phyloP scores from a whole-genome alignment of 2,329 filamentous ascomycete species.

The Ophiostoma populinum region DNA sequence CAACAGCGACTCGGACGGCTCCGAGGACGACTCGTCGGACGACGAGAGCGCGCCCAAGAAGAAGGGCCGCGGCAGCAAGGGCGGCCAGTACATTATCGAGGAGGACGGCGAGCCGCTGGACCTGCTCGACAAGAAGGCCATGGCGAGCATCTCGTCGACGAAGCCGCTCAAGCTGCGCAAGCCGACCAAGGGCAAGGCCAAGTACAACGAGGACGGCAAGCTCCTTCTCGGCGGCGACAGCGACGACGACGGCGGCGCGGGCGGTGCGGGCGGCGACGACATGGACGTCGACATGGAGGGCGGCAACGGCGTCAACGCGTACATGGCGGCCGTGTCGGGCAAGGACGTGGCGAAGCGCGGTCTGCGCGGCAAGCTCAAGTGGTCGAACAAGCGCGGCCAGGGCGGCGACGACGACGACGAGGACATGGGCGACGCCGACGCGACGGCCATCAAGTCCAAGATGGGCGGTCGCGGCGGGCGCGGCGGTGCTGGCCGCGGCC shows the following conservation, averaged over 20 bases:
- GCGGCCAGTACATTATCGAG: constrained; percentile 74
- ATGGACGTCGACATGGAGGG: constrained; percentile 38
- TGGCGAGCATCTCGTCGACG: constrained; percentile 86
- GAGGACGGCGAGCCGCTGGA: constrained; percentile 91
- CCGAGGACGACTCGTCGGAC: constrained; percentile 22
- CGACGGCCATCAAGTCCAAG: constrained; percentile 20
- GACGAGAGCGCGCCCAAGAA: constrained; percentile 12
- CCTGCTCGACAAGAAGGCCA: constrained; percentile 70
- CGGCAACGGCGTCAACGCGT: constrained; percentile 44
- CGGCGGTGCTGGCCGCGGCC: constrained; percentile 18
- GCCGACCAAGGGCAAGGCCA: constrained; percentile 45
- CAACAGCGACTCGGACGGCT: constrained; percentile 47
- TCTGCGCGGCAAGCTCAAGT: constrained; percentile 52
- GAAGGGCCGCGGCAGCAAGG: constrained; percentile 35
- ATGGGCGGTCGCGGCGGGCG: constrained; percentile 17
- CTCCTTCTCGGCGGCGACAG: constrained; percentile 44
- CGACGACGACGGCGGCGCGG: constrained; percentile 31
- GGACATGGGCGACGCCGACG: constrained; percentile 35
- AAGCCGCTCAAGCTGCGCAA: constrained; percentile 53
- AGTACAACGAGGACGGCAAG: constrained; percentile 62
- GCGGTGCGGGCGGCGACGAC: constrained; percentile 27
- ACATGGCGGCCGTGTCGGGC: constrained; percentile 51
- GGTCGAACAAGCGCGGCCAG: constrained; percentile 42
- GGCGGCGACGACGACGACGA: constrained; percentile 29
- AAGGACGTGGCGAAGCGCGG: constrained; percentile 48